Conservation (phyloP, 352 stramenopile genomes). For the Aphanomyces invadans region DNA sequence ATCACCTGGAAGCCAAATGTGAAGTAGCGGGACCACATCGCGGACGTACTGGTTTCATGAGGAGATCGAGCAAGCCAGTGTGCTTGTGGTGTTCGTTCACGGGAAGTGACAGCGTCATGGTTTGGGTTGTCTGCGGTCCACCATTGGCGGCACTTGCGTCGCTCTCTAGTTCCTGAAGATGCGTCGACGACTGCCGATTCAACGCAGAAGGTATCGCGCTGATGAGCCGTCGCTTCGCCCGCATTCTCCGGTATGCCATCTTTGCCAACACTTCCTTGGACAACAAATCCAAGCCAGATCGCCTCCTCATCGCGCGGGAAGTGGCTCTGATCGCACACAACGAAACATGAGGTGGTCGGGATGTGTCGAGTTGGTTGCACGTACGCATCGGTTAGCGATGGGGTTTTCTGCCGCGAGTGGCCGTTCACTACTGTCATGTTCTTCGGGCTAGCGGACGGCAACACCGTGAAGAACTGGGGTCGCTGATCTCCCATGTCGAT, state of each 20-base stretch:
- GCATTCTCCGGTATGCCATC: not conserved
- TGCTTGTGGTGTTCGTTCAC: not conserved
- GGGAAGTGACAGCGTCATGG: conserved; percentile 9
- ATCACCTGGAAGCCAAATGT: conserved; percentile 10
- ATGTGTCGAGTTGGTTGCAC: not conserved
- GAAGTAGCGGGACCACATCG: not conserved
- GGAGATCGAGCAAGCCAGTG: not conserved
- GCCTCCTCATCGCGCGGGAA: not conserved
- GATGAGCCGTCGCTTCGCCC: not conserved
- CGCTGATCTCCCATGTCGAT: not conserved
- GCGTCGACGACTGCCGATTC: not conserved
- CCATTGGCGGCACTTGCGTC: not conserved
- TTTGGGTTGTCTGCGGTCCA: not conserved
- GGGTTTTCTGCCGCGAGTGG: not conserved
- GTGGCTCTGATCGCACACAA: not conserved
- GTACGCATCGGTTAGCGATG: not conserved
- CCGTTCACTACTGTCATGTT: conserved; percentile 6
- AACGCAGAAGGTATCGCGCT: not conserved
- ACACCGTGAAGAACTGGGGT: conserved; percentile 21
- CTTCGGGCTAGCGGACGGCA: not conserved
- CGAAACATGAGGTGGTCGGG: not conserved
- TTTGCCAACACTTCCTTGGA: not conserved
- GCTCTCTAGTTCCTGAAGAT: not conserved
- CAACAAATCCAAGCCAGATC: not conserved
- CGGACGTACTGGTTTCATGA: conserved; percentile 11